Base-by-base conservation (phyloP, 352 stramenopile species). In the Phytopythium delawarense region DNA sequence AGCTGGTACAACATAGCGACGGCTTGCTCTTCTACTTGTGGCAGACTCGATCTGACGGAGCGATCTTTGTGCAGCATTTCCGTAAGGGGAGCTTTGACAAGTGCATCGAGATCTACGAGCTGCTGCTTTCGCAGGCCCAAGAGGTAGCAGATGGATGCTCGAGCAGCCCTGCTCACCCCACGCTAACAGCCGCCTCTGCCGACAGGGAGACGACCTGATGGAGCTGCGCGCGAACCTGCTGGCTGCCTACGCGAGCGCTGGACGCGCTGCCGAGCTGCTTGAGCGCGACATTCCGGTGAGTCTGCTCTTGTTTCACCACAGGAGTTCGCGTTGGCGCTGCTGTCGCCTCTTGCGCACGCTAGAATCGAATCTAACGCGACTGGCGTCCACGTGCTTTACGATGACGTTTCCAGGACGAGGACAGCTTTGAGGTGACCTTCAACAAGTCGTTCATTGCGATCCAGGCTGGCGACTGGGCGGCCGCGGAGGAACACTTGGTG, bases 401-500 rank as follows among this genome's bases (percentile, higher is more conserved):
- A 46, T 16, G 35, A 48, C n/a, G 8, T 7, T 51, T 20, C 4
- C 50, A 90, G 84, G 80, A 78, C 39, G 75, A 92, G 35, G 84
- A 89, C 57, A 88, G 75, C 50, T 92, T 89, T 44, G 85, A 94
- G 62, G 69, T 94, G 53, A 79, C 83, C 13, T 94, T 90, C 62
- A 94, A 94, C 70, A 91, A 91, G 70, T 88, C 85, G 60, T 90
- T 94, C 58, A 66, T 88, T n/a, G 75, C 79, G 9, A 87, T 94
- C 34, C 79, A 91, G 42, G 75, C 69, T 18, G 67, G 70, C 39
- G 73, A 94, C 60, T 88, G 76, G 74, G 61, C 66, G 20, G 66
- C 60, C 18, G 79, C 85, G 1, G 71, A 82, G 35, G 61, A 76
- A 13, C 66, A 82, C 2, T 62, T 94, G 42, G 28, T 66, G 20